phyloP scores from a whole-genome alignment of 2,329 filamentous ascomycete species.

The Huntiella omanensis region DNA sequence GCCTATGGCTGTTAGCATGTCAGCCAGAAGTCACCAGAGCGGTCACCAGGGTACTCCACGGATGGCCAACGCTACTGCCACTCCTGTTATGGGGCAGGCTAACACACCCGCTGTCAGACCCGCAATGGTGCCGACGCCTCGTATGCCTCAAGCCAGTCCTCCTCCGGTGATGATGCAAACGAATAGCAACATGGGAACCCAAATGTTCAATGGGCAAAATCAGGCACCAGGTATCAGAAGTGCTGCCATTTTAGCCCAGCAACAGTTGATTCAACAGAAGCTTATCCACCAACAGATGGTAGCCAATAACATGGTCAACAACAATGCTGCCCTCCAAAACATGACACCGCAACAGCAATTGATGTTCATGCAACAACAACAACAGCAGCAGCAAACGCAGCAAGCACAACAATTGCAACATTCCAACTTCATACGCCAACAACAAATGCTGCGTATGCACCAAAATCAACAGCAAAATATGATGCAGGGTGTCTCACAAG shows the following conservation, averaged over 20 bases:
- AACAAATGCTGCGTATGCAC: background rate
- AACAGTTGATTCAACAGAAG: slow-evolving; percentile 25
- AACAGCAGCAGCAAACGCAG: slow-evolving; percentile 16
- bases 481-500: background rate
- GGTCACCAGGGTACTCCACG: slow-evolving; percentile 44
- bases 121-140: slow-evolving; percentile 36
- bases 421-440: background rate
- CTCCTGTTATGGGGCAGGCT: slow-evolving; percentile 39
- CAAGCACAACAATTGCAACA: slow-evolving; percentile 16
- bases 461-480: slow-evolving; percentile 15
- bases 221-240: slow-evolving; percentile 13
- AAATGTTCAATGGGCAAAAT: slow-evolving; percentile 1
- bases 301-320: slow-evolving; percentile 20
- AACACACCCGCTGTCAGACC: slow-evolving; percentile 35
- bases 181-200: slow-evolving; percentile 26
- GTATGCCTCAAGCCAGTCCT: slow-evolving; percentile 44
- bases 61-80: slow-evolving; percentile 38
- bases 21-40: slow-evolving; percentile 46
- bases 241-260: slow-evolving; percentile 24
- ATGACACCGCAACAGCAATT: slow-evolving; percentile 21
- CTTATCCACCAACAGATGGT: slow-evolving; percentile 25
- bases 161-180: slow-evolving; percentile 39
- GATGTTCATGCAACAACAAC: slow-evolving; percentile 13
- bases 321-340: slow-evolving; percentile 14
- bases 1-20: slow-evolving; percentile 44